A percentile compares a stretch with the other conserved stretches of the same genome.
phyloP scores from a whole-genome alignment of 768 basidiomycete genomes.

The Collybia nuda region DNA sequence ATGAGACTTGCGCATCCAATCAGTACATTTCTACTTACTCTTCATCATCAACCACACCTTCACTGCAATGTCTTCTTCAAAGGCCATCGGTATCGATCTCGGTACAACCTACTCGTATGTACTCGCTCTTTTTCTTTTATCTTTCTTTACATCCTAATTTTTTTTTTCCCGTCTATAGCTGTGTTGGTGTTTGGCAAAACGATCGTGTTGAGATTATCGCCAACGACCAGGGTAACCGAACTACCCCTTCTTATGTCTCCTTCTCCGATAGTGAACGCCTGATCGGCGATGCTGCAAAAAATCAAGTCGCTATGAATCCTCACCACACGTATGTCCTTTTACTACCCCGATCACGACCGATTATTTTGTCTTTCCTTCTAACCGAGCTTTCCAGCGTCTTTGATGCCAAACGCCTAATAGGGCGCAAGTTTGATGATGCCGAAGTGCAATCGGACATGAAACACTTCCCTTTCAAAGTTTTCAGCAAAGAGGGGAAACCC shows the following conservation, averaged over 20 bases:
- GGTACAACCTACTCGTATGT: conserved; percentile 92
- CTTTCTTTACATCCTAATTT: conserved; percentile 5
- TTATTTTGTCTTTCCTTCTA: conserved; percentile 2
- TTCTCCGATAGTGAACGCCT: conserved; percentile 95
- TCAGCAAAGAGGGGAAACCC: conserved; percentile 87
- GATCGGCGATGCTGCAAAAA: conserved; percentile 99
- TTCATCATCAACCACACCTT: conserved; percentile 11
- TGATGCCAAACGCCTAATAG: conserved; percentile 97
- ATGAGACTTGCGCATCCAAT: conserved; percentile 14
- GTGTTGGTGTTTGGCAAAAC: conserved; percentile 99
- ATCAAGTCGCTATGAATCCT: conserved; percentile 98
- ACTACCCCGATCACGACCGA: not conserved
- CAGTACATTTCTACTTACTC: not conserved
- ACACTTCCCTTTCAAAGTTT: conserved; percentile 94
- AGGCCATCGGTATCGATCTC: conserved; percentile 90
- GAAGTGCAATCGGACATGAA: conserved; percentile 84
- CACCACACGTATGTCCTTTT: conserved; percentile 66
- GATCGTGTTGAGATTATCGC: conserved; percentile 99
- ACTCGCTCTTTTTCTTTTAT: conserved; percentile 2
- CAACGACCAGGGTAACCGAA: conserved; percentile 93
- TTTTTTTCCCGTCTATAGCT: conserved; percentile 47
- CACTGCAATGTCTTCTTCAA: conserved; percentile 54
- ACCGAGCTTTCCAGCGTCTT: conserved; percentile 63
- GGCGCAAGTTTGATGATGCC: conserved; percentile 82
- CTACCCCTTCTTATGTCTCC: conserved; percentile 94